These are phyloP conservation scores for Escovopsis sp. DNA, from an alignment of 2,329 filamentous ascomycete species.

Conservation along the genomic window DNA sequence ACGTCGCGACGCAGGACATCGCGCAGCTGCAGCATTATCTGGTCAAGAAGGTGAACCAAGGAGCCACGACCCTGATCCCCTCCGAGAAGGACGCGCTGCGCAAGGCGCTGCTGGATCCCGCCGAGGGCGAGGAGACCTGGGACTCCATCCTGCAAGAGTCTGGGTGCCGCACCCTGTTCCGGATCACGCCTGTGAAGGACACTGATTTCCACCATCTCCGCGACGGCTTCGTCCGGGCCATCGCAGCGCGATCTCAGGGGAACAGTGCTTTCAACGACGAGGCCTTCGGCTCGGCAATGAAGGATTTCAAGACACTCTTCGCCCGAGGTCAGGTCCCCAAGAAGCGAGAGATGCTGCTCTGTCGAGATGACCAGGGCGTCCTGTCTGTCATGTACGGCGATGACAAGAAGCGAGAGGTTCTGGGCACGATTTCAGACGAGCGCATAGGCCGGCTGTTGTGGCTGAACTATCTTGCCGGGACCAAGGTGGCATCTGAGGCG, in stretches of 20 bases:
- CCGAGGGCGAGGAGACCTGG: constrained; percentile 60
- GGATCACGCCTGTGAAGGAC: constrained; percentile 80
- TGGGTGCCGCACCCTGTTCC: constrained; percentile 60
- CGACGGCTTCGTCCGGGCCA: constrained; percentile 78
- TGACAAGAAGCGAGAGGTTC: constrained; percentile 36
- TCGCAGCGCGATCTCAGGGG: constrained; percentile 56
- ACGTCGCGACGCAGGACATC: constrained; percentile 74
- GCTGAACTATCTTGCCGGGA: constrained; percentile 80
- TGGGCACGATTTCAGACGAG: constrained; percentile 67
- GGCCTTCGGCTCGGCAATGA: constrained; percentile 59
- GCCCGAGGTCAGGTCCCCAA: constrained; percentile 69
- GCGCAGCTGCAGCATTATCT: constrained; percentile 65
- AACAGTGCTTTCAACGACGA: constrained; percentile 50
- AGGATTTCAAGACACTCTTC: constrained; percentile 69
- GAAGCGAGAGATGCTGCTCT: constrained; percentile 60
- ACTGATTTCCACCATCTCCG: constrained; percentile 89
- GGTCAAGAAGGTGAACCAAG: constrained; percentile 58
- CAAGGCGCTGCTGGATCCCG: constrained; percentile 52
- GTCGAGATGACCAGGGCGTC: constrained; percentile 49
- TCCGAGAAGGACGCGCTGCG: constrained; percentile 66
- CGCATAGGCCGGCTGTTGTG: constrained; percentile 69
- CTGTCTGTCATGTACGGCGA: constrained; percentile 56
- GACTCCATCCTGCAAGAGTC: constrained; percentile 49
- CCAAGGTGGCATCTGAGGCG: constrained; percentile 71
- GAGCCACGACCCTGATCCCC: constrained; percentile 70